Conservation (phyloP, 176 grass and related monocot genomes). For the Eleusine indica region DNA sequence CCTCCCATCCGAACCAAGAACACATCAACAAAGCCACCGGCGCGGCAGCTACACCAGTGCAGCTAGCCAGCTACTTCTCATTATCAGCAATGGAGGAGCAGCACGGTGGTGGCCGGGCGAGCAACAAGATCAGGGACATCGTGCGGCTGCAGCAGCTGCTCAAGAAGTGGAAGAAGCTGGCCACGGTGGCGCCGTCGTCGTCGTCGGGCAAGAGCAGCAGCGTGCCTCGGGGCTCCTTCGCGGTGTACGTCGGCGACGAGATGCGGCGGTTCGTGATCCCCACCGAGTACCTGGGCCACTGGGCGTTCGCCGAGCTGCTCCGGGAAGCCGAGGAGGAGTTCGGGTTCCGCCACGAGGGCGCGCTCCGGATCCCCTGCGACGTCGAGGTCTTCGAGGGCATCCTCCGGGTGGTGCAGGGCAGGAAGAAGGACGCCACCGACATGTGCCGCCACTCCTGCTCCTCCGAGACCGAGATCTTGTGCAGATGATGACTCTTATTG, state of each 20-base stretch:
- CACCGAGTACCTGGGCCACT: slow-evolving; percentile 74
- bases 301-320: slow-evolving; percentile 74
- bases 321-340: slow-evolving; percentile 93
- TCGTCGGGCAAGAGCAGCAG: slow-evolving; percentile 16
- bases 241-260: slow-evolving; percentile 86
- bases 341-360: slow-evolving; percentile 84
- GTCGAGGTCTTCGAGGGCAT: slow-evolving; percentile 66
- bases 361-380: slow-evolving; percentile 82
- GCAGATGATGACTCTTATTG: slow-evolving; percentile 44
- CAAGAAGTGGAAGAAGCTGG: slow-evolving; percentile 82
- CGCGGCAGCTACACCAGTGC: neutral
- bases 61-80: neutral
- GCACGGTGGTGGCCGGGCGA: slow-evolving; percentile 35
- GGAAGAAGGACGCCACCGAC: slow-evolving; percentile 53
- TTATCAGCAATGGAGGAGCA: slow-evolving; percentile 25
- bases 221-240: slow-evolving; percentile 76
- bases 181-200: slow-evolving; percentile 42
- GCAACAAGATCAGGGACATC: slow-evolving; percentile 85
- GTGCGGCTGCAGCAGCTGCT: slow-evolving; percentile 85
- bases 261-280: slow-evolving; percentile 95
- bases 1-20: neutral
- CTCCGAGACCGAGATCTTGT: slow-evolving; percentile 70
- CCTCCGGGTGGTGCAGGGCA: slow-evolving; percentile 55
- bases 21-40: neutral
- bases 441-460: slow-evolving; percentile 56